Base-by-base conservation (phyloP, 257 asterid species). In the Osmanthus fragrans region DNA sequence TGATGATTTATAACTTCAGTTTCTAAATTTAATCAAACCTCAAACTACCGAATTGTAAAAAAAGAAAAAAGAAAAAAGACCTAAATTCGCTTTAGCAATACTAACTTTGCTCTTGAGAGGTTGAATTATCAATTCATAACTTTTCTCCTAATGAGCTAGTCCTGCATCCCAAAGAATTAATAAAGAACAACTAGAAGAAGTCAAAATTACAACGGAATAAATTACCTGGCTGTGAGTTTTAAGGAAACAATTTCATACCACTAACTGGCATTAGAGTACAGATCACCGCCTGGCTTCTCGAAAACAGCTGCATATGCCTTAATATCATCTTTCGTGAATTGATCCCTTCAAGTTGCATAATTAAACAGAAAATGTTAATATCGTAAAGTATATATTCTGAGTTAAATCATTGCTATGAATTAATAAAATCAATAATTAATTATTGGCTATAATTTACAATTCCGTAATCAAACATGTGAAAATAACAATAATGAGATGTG, bases 201-300 rank as follows among this genome's bases (percentile, higher is more conserved):
- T 16, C 36, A 0, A 11, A 27, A 47, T 21, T 18, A 71, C 25
- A 51, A 36, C 2, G n/a, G 25, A 23, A 73, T 4, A 1, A 74
- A 65, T 2, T 82, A 94, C 99, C 97, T 92, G 16, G 87, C 27
- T 49, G 88, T 85, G 21, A 92, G 89, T 79, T 90, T 84, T 3
- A 86, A 79, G 32, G 96, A 83, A 54, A 94, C 88, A 6, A 83
- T 34, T 39, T 84, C 90, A 60, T 94, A 92, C 99, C 97, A 94
- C 82, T 89, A 80, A 84, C 89, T 85, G 80, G 92, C 92, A 82
- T 85, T 87, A 27, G 96, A 91, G 74, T 88, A 92, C 36, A 87
- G 86, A 83, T 94, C 94, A n/a, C 83, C 84, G 6, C 88, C 85
- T n/a, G 98, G 98, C 69, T 30, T 30, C 32, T 30, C 32, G 0